A percentile compares a stretch with the other conserved stretches of the same genome.
Evolutionary conservation across 2,329 filamentous ascomycete genomes (phyloP).

Genomic region (Alternaria ethzedia): DNA sequence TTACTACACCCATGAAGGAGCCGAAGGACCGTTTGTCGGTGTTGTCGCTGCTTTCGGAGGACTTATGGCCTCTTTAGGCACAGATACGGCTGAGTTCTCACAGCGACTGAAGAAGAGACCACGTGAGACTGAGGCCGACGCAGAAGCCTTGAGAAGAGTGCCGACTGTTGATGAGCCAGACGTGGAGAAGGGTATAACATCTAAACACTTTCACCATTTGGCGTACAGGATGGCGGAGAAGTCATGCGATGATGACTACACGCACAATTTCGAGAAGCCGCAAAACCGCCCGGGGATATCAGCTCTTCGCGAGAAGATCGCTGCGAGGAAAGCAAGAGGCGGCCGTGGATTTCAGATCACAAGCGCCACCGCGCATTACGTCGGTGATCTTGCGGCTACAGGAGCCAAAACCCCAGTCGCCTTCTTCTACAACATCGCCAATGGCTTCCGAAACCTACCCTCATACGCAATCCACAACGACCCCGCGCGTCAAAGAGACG

Average conservation of each 20-base stretch:
- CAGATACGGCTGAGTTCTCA: constrained; percentile 17
- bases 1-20: constrained; percentile 30
- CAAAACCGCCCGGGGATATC: neutral
- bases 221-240: constrained; percentile 26
- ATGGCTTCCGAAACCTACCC: constrained; percentile 25
- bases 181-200: neutral
- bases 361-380: constrained; percentile 20
- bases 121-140: neutral
- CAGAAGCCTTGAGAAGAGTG: neutral
- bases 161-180: neutral
- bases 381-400: constrained; percentile 18
- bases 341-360: constrained; percentile 21
- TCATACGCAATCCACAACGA: constrained; percentile 25
- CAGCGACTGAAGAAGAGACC: constrained; percentile 13
- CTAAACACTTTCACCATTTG: constrained; percentile 14
- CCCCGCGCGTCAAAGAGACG: constrained; percentile 20
- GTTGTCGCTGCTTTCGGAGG: constrained; percentile 18
- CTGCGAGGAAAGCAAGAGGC: constrained; percentile 9
- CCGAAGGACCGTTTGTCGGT: constrained; percentile 18
- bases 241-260: constrained; percentile 13
- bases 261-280: constrained; percentile 10
- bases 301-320: constrained; percentile 5
- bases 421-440: constrained; percentile 29
- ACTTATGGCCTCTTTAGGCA: constrained; percentile 13
- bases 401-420: constrained; percentile 20